These are phyloP conservation scores for Didymosphaeria variabile DNA, from an alignment of 2,329 filamentous ascomycete genomes.

Conservation along the genomic window DNA sequence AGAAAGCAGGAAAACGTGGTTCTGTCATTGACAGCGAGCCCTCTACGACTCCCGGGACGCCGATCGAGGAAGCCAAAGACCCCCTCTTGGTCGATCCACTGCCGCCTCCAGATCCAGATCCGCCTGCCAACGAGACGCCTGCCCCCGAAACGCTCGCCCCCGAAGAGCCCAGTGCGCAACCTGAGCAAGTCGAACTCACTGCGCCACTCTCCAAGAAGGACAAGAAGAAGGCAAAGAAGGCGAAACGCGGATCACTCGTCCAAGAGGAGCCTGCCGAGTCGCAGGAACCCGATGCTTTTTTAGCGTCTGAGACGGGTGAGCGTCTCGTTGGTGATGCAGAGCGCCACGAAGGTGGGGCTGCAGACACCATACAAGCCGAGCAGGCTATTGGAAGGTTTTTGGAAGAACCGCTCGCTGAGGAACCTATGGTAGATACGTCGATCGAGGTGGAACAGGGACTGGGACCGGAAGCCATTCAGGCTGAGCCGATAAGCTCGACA, in stretches of 20 bases:
- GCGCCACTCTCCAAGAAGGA: slow-evolving; percentile 31
- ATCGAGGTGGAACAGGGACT: slow-evolving; percentile 6
- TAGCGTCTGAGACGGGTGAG: slow-evolving; percentile 44
- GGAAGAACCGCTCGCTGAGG: slow-evolving; percentile 9
- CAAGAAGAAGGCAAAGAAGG: slow-evolving; percentile 37
- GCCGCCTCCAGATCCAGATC: slow-evolving; percentile 7
- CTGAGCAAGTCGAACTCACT: slow-evolving; percentile 19
- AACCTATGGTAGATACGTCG: background rate
- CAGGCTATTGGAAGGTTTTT: slow-evolving; percentile 9
- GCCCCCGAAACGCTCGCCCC: background rate
- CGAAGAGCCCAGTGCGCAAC: background rate
- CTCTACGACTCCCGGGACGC: slow-evolving; percentile 17
- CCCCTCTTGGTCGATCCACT: slow-evolving; percentile 11
- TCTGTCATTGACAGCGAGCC: slow-evolving; percentile 22
- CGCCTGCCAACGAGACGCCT: background rate
- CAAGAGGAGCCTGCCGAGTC: slow-evolving; percentile 13
- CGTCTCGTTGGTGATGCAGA: slow-evolving; percentile 16
- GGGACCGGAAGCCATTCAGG: background rate
- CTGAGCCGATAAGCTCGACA: background rate
- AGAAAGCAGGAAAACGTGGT: slow-evolving; percentile 36
- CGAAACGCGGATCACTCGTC: slow-evolving; percentile 22
- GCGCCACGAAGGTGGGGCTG: slow-evolving; percentile 12
- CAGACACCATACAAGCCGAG: slow-evolving; percentile 14
- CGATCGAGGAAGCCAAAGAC: slow-evolving; percentile 14
- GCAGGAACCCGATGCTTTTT: slow-evolving; percentile 34